A percentile compares a stretch with the other conserved stretches of the same genome.
Evolutionary conservation across 352 stramenopile species (phyloP).

Genomic region (Phytophthora constricta): DNA sequence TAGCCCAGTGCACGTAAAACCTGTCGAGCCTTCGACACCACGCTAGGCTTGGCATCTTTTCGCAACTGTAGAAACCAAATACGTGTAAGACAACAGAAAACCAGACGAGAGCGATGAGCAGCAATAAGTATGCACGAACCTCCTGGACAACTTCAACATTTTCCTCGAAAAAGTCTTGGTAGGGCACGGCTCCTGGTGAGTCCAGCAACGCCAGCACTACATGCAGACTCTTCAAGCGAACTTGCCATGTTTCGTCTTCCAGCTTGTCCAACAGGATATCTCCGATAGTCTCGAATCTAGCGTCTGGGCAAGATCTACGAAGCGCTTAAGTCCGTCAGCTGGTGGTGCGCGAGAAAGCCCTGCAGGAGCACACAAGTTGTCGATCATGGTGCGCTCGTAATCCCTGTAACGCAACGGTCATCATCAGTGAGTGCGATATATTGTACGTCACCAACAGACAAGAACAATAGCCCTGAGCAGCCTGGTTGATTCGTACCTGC

Average conservation of each 20-base stretch:
- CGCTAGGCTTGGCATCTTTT: conserved; percentile 80
- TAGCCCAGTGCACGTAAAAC: conserved; percentile 75
- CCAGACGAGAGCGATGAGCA: background rate
- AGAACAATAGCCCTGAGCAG: background rate
- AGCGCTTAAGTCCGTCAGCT: conserved; percentile 79
- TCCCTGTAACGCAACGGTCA: conserved; percentile 44
- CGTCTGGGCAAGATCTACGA: conserved; percentile 88
- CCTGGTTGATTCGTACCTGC: conserved; percentile 47
- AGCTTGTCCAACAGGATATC: conserved; percentile 89
- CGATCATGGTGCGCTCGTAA: conserved; percentile 88
- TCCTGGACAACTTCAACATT: conserved; percentile 86
- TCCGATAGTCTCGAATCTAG: conserved; percentile 84
- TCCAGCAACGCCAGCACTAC: conserved; percentile 82
- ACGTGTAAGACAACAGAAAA: background rate
- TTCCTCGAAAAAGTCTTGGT: conserved; percentile 85
- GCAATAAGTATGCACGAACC: conserved; percentile 28
- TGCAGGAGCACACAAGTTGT: conserved; percentile 79
- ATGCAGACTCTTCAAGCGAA: conserved; percentile 83
- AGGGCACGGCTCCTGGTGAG: conserved; percentile 64
- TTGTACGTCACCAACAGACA: background rate
- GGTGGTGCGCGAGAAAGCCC: conserved; percentile 79
- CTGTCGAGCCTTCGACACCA: conserved; percentile 78
- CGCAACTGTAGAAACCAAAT: conserved; percentile 42
- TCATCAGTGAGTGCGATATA: background rate
- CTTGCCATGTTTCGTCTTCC: conserved; percentile 84